Evolutionary conservation across 306 rosid genomes (phyloP), one percentile per base, ranked within the genome.

Genomic region (cucumber (Cucumis sativus)): DNA sequence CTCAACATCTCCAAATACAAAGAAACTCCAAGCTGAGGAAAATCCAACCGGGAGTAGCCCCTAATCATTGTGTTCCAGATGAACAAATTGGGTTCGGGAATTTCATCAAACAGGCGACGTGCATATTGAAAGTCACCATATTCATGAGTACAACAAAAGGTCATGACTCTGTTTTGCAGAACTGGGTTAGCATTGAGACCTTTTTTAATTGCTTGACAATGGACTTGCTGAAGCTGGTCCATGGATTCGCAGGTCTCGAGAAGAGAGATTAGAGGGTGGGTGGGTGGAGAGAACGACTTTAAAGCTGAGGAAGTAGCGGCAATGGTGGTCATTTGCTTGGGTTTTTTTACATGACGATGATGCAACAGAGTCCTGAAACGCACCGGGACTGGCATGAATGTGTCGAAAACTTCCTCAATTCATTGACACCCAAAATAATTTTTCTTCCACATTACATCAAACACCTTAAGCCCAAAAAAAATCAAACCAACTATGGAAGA

Each of bases 61-160:
- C 84, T 92, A 65, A 92, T 90, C 91, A 94, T 78, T 65, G 89
- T 88, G 80, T 94, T 94, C 86, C 93, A 91, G 75, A 86, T 17
- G 40, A 88, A 94, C 49, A 80, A 83, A 80, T 78, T 84, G 78
- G 98, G 95, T 30, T 88, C 80, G 6, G 90, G 84, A 37, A 90
- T 90, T 84, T 40, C 76, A 16, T 89, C 97, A 60, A 94, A 94
- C 96, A 90, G 0, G 17, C 78, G 62, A 30, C 77, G 87, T n/a
- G 96, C 97, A 83, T 89, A 90, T 6, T 78, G 14, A 73, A 92
- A 60, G 79, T 88, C 86, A 69, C 91, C 96, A 10, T 67, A 82
- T 58, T 87, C 85, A 6, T 68, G 45, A 3, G 79, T 77, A 65
- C 92, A 92, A 25, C 93, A 83, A 25, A 86, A 85, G 56, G 74